phyloP scores from a whole-genome alignment of 805 yeast species.

The Zygosaccharomyces kombuchaensis region DNA sequence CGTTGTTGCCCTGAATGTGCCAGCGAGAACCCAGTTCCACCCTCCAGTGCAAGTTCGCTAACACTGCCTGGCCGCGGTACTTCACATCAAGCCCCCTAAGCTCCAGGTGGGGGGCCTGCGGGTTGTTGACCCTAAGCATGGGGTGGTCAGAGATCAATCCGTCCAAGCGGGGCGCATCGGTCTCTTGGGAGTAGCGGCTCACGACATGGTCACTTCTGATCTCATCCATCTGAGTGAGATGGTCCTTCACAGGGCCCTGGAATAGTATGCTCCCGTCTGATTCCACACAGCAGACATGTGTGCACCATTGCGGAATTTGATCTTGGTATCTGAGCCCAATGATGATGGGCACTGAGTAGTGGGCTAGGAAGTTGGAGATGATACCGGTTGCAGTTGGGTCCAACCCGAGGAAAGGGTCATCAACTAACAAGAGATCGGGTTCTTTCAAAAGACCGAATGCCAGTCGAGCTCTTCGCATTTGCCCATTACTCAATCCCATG shows the following conservation, averaged over 20 bases:
- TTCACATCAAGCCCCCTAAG: conserved; percentile 60
- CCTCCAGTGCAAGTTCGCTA: conserved; percentile 60
- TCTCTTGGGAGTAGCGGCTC: not conserved
- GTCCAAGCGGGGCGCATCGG: conserved; percentile 11
- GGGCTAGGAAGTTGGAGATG: conserved; percentile 44
- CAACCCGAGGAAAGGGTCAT: conserved; percentile 89
- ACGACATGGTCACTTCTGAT: conserved; percentile 16
- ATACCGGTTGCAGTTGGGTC: conserved; percentile 67
- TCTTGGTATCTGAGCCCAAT: conserved; percentile 81
- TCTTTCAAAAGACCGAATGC: conserved; percentile 65
- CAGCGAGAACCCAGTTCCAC: conserved; percentile 72
- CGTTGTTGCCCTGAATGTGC: conserved; percentile 88
- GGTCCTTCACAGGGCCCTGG: conserved; percentile 42
- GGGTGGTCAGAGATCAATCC: conserved; percentile 27
- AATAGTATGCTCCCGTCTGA: conserved; percentile 45
- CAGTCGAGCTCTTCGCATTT: conserved; percentile 81
- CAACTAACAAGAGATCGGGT: conserved; percentile 68
- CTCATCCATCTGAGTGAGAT: conserved; percentile 22
- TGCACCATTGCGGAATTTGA: conserved; percentile 71
- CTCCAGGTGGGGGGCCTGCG: conserved; percentile 36
- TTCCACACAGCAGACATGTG: conserved; percentile 63
- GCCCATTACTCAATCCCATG: conserved; percentile 89
- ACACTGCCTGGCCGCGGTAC: conserved; percentile 58
- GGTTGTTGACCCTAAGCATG: conserved; percentile 11
- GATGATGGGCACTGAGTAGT: conserved; percentile 42